Conservation (phyloP, 75 land plant species). For the Chamaecyparis obtusa region DNA sequence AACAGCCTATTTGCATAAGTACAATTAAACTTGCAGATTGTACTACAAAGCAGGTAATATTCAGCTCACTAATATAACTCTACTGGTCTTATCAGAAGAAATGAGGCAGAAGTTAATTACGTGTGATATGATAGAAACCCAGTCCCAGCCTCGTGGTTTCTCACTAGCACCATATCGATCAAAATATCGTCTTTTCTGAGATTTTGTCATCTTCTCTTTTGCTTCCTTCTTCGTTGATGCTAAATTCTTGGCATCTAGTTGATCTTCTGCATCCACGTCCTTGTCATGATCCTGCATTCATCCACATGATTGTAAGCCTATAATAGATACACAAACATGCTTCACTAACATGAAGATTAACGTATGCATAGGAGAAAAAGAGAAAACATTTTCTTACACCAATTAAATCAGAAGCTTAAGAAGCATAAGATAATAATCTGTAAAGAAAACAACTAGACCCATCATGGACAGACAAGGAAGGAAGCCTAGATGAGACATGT, state of each 20-base stretch:
- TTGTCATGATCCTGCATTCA: conserved; percentile 8
- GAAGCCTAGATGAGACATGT: not conserved
- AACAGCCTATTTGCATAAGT: not conserved
- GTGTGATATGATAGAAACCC: conserved; percentile 47
- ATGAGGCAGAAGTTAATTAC: conserved; percentile 19
- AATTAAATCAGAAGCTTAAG: not conserved
- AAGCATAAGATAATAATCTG: not conserved
- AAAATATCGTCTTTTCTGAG: conserved; percentile 40
- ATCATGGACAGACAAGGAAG: not conserved
- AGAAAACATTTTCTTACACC: not conserved
- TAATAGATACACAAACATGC: not conserved
- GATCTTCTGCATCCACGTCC: not conserved
- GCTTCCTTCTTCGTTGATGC: conserved; percentile 24
- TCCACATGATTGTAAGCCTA: not conserved
- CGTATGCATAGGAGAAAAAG: not conserved
- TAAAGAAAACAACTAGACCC: not conserved
- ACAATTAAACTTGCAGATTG: not conserved
- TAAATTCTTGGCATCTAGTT: not conserved
- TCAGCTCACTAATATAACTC: not conserved
- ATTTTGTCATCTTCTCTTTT: conserved; percentile 39
- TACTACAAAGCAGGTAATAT: not conserved
- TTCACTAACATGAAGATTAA: not conserved
- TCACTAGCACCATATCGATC: conserved; percentile 40
- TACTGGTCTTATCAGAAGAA: not conserved
- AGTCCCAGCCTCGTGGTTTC: conserved; percentile 47